These are phyloP conservation scores for Russula olivacea DNA, from an alignment of 768 basidiomycete species.

Conservation along the genomic window DNA sequence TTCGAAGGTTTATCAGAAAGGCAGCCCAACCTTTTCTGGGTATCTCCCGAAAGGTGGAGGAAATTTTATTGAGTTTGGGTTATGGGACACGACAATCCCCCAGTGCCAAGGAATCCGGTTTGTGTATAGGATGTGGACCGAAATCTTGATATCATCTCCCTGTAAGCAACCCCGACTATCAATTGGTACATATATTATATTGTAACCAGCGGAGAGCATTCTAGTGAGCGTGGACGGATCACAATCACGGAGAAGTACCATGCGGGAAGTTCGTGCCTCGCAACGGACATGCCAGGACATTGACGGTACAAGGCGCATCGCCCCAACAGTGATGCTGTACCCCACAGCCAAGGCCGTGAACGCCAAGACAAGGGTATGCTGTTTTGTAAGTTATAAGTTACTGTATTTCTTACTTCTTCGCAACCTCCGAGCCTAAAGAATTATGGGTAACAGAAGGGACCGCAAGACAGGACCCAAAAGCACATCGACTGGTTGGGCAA, in stretches of 20 bases:
- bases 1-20: neutral
- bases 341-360: neutral
- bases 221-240: neutral
- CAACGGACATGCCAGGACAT: neutral
- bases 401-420: neutral
- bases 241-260: neutral
- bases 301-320: neutral
- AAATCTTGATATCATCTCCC: neutral
- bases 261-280: neutral
- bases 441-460: neutral
- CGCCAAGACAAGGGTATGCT: neutral
- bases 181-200: neutral
- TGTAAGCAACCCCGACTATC: neutral
- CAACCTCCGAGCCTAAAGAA: neutral
- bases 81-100: neutral
- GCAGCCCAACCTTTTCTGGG: neutral
- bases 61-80: neutral
- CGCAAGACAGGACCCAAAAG: neutral
- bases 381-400: neutral
- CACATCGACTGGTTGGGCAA: neutral
- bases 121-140: neutral
- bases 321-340: neutral
- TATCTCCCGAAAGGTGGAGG: neutral
- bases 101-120: neutral
- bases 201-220: neutral